Percentiles rank a stretch among this genome's conserved stretches.
Conservation (phyloP, 2,329 filamentous ascomycete genomes). For the Biscogniauxia marginata region DNA sequence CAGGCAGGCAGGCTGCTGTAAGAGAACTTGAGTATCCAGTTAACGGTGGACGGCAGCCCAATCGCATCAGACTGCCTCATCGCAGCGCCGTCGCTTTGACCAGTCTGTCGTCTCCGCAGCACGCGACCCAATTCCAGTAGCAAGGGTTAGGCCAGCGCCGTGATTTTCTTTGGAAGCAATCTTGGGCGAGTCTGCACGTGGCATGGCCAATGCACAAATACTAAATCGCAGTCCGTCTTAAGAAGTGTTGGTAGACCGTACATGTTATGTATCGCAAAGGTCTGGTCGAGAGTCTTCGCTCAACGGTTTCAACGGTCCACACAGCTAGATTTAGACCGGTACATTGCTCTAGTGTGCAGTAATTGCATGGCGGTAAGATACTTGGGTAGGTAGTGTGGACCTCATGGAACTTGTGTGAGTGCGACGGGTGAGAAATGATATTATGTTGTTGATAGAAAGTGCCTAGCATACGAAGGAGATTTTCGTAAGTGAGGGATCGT, state of each 20-base stretch:
- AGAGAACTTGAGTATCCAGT: neutral
- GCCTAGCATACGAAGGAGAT: neutral
- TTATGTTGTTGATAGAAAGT: neutral
- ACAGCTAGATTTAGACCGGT: neutral
- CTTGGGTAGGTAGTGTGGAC: neutral
- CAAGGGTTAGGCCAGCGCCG: neutral
- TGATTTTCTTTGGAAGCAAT: neutral
- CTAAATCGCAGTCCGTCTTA: neutral
- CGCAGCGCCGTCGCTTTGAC: neutral
- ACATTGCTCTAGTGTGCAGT: too few species aligned
- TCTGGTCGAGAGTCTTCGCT: neutral
- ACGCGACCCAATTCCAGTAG: neutral
- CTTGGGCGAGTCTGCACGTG: neutral
- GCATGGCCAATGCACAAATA: neutral
- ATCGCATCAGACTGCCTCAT: neutral
- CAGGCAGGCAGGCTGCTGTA: neutral
- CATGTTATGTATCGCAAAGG: neutral
- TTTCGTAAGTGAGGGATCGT: neutral
- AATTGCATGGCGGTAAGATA: too few species aligned
- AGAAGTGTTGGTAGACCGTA: too few species aligned
- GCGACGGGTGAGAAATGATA: neutral
- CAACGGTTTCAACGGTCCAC: neutral
- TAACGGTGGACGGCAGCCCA: neutral
- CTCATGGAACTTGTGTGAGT: too few species aligned
- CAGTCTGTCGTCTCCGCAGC: neutral